phyloP scores from a whole-genome alignment of 768 basidiomycete species.

The Trametes meyenii region DNA sequence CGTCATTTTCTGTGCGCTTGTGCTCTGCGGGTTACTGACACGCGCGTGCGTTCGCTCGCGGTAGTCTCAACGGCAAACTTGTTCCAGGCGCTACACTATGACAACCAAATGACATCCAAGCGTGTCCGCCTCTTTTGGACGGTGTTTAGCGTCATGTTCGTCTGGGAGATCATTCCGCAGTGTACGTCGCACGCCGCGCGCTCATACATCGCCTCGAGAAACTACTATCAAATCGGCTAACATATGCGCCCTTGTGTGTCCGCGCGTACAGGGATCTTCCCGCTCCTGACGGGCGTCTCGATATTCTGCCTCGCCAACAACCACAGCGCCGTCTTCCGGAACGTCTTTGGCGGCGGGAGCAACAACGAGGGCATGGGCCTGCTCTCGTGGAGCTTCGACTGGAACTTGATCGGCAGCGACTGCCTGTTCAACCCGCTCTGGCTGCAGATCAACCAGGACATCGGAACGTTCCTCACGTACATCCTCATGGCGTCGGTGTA shows the following conservation, averaged over 20 bases:
- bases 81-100: constrained; percentile 42
- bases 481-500: constrained; percentile 35
- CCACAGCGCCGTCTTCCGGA: constrained; percentile 29
- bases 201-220: too few species aligned
- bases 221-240: not conserved
- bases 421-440: constrained; percentile 40
- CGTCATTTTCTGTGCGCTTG: constrained; percentile 8
- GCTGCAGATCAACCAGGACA: constrained; percentile 30
- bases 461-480: constrained; percentile 37
- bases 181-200: constrained; percentile 33
- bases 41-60: not conserved
- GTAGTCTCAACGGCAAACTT: constrained; percentile 33
- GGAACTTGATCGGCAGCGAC: constrained; percentile 57
- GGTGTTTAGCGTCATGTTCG: constrained; percentile 38
- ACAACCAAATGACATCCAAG: constrained; percentile 40
- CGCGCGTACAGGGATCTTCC: constrained; percentile 44
- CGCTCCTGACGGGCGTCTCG: constrained; percentile 36
- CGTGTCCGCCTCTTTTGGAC: constrained; percentile 45
- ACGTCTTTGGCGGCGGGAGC: constrained; percentile 41
- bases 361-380: constrained; percentile 61
- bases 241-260: constrained; percentile 21
- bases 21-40: not conserved
- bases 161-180: constrained; percentile 44
- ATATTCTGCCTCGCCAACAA: constrained; percentile 42
- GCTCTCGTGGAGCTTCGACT: constrained; percentile 62